phyloP scores from a whole-genome alignment of 371 early-diverging fungal species.

The Cokeromyces recurvatus region DNA sequence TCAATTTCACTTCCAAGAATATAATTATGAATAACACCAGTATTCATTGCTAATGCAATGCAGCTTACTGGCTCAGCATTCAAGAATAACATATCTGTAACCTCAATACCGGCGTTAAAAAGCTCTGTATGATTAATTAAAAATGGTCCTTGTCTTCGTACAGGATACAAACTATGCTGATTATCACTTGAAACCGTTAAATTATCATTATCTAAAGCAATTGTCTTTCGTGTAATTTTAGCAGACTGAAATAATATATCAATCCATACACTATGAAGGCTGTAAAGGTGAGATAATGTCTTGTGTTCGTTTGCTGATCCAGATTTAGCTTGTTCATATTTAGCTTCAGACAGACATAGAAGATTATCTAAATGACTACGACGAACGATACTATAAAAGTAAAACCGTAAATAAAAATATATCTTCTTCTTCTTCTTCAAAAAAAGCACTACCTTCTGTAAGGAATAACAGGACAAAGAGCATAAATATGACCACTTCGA shows the following conservation, averaged over 20 bases:
- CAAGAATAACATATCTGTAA: constrained; percentile 25
- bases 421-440: not conserved
- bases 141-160: constrained; percentile 41
- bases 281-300: constrained; percentile 19
- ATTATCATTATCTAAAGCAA: constrained; percentile 6
- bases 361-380: constrained; percentile 34
- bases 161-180: constrained; percentile 10
- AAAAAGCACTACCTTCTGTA: constrained; percentile 23
- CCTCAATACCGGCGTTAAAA: constrained; percentile 2
- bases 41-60: constrained; percentile 24
- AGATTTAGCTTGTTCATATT: constrained; percentile 16
- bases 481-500: constrained; percentile 38
- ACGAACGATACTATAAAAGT: constrained; percentile 20
- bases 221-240: constrained; percentile 4
- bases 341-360: constrained; percentile 24
- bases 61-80: constrained; percentile 20
- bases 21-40: constrained; percentile 30
- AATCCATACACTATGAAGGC: constrained; percentile 37
- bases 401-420: not conserved
- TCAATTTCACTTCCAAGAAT: constrained; percentile 29
- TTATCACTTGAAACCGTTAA: constrained; percentile 15
- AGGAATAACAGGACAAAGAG: constrained; percentile 41
- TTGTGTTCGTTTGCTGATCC: not conserved
- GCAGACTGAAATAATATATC: constrained; percentile 21
- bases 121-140: constrained; percentile 7